Evolutionary conservation across 768 basidiomycete species (phyloP), one percentile per base, ranked within the genome.

Genomic region (Auricularia heimuer): DNA sequence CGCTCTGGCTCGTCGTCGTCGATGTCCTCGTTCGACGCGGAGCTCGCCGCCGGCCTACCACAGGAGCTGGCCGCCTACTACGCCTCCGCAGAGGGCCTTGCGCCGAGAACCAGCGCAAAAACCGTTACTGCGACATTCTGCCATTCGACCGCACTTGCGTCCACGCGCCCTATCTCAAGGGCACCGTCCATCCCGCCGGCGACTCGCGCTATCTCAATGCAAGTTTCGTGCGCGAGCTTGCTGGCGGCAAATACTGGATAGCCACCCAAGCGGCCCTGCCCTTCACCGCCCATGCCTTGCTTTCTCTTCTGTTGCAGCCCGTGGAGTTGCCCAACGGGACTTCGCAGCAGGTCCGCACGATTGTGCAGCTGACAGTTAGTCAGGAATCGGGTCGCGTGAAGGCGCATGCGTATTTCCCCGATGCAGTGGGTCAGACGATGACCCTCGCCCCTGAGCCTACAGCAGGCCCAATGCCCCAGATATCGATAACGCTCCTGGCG

Each of bases 101-200:
- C 78, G 61, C 77, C 35, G 72, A 71, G 34, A 83, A 89, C 70
- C 61, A 70, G 24, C 69, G 68, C 58, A 74, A 73, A 37, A 92
- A 93, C 77, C 88, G 92, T 12, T 94, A 94, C 69, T 62, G 71
- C 35, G 83, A 92, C 69, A 81, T 94, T 63, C 75, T 83, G 60
- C 89, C 93, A 0, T 95, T 93, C 72, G 90, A 95, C 75, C 82
- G 89, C 61, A 93, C 89, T 0, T 82, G 90, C 16, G 85, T 92
- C 36, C 71, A 83, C n/a, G 78, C 86, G 16, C 76, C 77, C 12
- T 68, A 56, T 12, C n/a, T 65, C 24, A 34, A 54, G 3, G n/a
- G 65, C 24, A 3, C 39, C 21, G 10, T 45, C 44, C 21, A 62
- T 29, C 21, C 39, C 63, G 63, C 65, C 34, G 65, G 70, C 21